Conservation (phyloP, 345 rosid species). For the Brassica incana region DNA sequence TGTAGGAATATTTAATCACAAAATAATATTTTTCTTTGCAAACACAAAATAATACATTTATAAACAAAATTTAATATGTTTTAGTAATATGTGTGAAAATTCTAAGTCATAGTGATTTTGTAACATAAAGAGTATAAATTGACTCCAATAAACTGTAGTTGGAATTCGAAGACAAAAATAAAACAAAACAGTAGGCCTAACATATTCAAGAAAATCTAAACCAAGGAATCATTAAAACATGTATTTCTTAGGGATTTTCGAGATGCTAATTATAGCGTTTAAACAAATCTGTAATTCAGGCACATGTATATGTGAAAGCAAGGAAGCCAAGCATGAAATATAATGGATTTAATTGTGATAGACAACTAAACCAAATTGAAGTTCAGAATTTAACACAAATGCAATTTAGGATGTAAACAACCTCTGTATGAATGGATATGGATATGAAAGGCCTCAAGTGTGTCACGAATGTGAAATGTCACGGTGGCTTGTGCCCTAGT, state of each 20-base stretch:
- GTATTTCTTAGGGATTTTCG: not conserved
- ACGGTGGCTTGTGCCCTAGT: slow-evolving; percentile 55
- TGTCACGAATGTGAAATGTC: slow-evolving; percentile 26
- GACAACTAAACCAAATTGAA: slow-evolving; percentile 25
- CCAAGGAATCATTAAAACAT: not conserved
- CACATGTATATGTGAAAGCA: slow-evolving; percentile 9
- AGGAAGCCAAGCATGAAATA: slow-evolving; percentile 25
- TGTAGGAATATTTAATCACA: too few species aligned
- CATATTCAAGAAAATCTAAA: not conserved
- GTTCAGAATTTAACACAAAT: slow-evolving; percentile 25
- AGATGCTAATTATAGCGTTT: not conserved
- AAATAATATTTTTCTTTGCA: too few species aligned
- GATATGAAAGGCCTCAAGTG: slow-evolving; percentile 16
- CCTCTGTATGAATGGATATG: slow-evolving; percentile 29
- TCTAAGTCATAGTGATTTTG: too few species aligned
- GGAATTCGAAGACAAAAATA: not conserved
- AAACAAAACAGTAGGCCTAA: not conserved
- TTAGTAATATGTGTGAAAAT: too few species aligned
- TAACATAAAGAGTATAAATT: not conserved
- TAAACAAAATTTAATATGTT: too few species aligned
- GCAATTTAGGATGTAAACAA: slow-evolving; percentile 21
- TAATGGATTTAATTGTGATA: slow-evolving; percentile 22
- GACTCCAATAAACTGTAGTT: not conserved
- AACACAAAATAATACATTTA: too few species aligned
- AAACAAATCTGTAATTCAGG: not conserved